Percentiles rank a stretch among this genome's conserved stretches.
Conservation (phyloP, 257 asterid genomes). For the Jacaranda copaia region DNA sequence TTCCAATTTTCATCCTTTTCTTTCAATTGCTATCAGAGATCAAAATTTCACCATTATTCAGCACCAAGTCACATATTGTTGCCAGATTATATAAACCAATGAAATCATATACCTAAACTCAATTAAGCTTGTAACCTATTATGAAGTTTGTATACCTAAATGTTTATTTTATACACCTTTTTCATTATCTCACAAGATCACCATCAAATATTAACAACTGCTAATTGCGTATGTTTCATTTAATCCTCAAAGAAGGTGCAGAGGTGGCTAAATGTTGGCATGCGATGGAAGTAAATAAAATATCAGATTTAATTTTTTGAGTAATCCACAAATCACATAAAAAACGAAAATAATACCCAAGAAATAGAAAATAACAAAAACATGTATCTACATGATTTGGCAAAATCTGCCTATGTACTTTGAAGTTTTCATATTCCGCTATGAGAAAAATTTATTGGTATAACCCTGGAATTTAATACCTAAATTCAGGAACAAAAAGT, state of each 20-base stretch:
- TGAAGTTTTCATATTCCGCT: no score
- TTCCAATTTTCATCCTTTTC: neutral
- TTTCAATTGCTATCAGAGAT: neutral
- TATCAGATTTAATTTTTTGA: no score
- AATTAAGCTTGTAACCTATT: neutral
- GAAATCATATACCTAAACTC: constrained; percentile 7
- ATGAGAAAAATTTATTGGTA: no score
- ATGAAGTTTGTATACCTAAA: neutral
- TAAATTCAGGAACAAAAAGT: no score
- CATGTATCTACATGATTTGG: no score
- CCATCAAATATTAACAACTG: neutral
- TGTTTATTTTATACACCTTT: neutral
- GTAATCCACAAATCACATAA: no score
- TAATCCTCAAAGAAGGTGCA: neutral
- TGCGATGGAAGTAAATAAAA: no score
- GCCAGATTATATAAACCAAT: neutral
- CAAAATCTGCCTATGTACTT: no score
- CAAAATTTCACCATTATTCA: neutral
- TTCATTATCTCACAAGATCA: neutral
- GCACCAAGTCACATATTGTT: constrained; percentile 5
- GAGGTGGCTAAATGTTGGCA: neutral
- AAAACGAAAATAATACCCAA: no score
- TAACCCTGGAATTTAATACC: no score
- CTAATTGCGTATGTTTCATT: neutral
- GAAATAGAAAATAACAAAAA: no score